phyloP scores from a whole-genome alignment of 495 filamentous ascomycete species.

The Xylaria intraflava region DNA sequence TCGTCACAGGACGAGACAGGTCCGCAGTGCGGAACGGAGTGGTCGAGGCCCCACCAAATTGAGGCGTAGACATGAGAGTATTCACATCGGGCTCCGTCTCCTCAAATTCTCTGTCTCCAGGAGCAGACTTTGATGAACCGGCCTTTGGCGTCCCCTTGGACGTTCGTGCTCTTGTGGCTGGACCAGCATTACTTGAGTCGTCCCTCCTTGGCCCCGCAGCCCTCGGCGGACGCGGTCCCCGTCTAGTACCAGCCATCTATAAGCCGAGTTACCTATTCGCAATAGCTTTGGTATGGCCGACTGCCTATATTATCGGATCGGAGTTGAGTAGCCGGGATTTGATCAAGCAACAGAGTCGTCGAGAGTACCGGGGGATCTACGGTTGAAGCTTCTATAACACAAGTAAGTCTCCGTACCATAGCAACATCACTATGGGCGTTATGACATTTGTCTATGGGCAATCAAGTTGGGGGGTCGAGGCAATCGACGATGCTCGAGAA shows the following conservation, averaged over 20 bases:
- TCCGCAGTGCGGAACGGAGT: not conserved
- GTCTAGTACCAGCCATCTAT: not conserved
- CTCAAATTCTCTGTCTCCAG: not conserved
- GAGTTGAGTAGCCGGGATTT: not conserved
- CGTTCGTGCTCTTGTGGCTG: not conserved
- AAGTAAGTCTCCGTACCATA: constrained; percentile 3
- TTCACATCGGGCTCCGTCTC: not conserved
- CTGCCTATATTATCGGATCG: not conserved
- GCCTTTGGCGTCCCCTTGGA: not conserved
- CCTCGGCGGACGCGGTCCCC: not conserved
- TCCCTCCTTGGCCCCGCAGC: not conserved
- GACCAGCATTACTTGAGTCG: not conserved
- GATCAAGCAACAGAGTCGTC: not conserved
- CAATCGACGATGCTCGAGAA: not conserved
- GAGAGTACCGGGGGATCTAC: not conserved
- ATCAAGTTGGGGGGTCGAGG: not conserved
- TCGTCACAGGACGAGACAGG: not conserved
- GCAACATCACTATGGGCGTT: not conserved
- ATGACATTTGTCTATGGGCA: not conserved
- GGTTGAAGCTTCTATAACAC: not conserved
- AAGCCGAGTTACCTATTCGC: not conserved
- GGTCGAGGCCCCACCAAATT: not conserved
- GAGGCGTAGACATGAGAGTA: constrained; percentile 4
- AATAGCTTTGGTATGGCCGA: not conserved
- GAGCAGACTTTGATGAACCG: not conserved